A percentile compares a stretch with the other conserved stretches of the same genome.
phyloP scores from a whole-genome alignment of 2,329 filamentous ascomycete species.

The Verticillium zaregamsianum region DNA sequence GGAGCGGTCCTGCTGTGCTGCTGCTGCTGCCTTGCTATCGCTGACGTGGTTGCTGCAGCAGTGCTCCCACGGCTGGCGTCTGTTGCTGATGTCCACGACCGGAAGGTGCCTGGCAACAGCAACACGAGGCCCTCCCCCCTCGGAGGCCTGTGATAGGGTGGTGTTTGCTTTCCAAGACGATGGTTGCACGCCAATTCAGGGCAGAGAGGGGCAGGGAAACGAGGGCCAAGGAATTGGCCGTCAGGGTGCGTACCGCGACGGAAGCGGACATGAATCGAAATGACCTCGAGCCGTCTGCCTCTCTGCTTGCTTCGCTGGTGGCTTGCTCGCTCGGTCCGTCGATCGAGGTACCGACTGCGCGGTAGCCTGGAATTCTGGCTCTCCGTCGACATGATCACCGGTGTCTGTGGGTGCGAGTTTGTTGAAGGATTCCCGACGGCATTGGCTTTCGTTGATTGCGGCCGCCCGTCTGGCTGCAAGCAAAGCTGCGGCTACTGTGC shows the following conservation, averaged over 20 bases:
- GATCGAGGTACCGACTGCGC: not conserved
- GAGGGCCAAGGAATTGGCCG: not conserved
- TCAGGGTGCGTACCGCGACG: not conserved
- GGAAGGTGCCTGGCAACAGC: not conserved
- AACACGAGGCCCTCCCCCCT: not conserved
- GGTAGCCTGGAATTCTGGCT: not conserved
- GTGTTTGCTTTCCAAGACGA: not conserved
- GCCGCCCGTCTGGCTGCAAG: no score
- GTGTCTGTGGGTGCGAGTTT: no score
- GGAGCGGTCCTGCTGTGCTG: not conserved
- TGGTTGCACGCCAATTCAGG: not conserved
- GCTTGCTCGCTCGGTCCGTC: not conserved
- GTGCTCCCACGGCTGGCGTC: no score
- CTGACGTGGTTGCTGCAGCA: no score
- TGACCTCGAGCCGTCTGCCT: not conserved
- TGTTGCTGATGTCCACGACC: no score
- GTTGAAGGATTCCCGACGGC: no score
- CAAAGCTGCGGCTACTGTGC: no score
- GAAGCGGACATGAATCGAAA: not conserved
- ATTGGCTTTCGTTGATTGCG: no score
- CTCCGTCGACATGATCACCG: not conserved
- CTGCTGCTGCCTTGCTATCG: not conserved
- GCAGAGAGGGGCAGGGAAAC: not conserved
- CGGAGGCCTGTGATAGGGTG: not conserved
- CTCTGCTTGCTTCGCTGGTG: not conserved